Conservation (phyloP, 2,329 filamentous ascomycete genomes). For the Ascochyta clinopodiicola region DNA sequence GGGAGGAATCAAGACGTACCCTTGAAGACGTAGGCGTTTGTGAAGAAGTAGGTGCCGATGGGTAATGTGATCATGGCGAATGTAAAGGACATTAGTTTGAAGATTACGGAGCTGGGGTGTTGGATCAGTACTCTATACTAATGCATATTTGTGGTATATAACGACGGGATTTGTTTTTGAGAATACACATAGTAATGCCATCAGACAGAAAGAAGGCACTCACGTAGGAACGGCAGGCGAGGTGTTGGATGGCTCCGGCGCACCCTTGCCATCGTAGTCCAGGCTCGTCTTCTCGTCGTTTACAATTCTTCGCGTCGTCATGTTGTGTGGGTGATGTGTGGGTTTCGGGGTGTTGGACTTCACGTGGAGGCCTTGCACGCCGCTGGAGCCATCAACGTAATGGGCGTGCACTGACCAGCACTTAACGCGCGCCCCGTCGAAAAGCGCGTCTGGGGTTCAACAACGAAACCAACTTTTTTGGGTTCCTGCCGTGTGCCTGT, state of each 20-base stretch:
- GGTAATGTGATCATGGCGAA: constrained; percentile 88
- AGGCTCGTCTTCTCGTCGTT: constrained; percentile 71
- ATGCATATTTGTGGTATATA: not conserved
- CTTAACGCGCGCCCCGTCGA: constrained; percentile 17
- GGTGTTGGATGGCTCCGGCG: constrained; percentile 69
- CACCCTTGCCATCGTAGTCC: constrained; percentile 42
- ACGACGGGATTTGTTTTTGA: not conserved
- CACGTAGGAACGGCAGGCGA: constrained; percentile 84
- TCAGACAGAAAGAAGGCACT: constrained; percentile 44
- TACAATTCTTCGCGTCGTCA: constrained; percentile 74
- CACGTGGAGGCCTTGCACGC: not conserved
- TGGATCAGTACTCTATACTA: constrained; percentile 8
- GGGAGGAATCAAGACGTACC: constrained; percentile 58
- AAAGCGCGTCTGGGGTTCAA: constrained; percentile 17
- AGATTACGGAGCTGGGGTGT: constrained; percentile 73
- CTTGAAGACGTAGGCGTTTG: constrained; percentile 76
- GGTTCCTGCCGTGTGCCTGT: not conserved
- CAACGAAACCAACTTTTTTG: not conserved
- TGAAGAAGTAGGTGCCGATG: constrained; percentile 86
- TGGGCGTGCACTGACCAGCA: constrained; percentile 10
- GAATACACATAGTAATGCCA: not conserved
- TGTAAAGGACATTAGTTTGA: constrained; percentile 89
- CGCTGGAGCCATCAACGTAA: constrained; percentile 1
- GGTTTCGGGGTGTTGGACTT: not conserved
- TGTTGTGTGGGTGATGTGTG: constrained; percentile 42